A percentile compares a stretch with the other conserved stretches of the same genome.
These are phyloP conservation scores for Aspergillus fischeri DNA, from an alignment of 2,329 filamentous ascomycete species.

Conservation along the genomic window DNA sequence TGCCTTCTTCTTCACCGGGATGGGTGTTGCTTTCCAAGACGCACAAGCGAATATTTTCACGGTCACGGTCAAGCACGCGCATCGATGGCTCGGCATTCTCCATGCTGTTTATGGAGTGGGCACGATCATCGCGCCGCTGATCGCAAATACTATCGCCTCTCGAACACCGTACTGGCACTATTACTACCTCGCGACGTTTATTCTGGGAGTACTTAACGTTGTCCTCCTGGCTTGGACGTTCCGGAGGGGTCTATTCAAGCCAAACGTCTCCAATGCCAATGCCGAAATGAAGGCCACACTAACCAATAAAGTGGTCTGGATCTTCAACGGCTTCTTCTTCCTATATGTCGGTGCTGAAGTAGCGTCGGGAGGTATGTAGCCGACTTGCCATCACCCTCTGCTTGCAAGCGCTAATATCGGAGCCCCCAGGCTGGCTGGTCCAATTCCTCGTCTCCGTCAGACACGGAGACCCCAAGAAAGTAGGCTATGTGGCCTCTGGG, in stretches of 20 bases:
- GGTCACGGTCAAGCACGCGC: constrained; percentile 17
- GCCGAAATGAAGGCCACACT: constrained; percentile 17
- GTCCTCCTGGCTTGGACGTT: constrained; percentile 16
- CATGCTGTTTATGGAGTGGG: constrained; percentile 21
- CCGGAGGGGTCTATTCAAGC: constrained; percentile 16
- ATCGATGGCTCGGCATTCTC: constrained; percentile 21
- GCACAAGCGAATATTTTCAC: constrained; percentile 22
- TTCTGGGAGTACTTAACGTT: constrained; percentile 14
- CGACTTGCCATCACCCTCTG: neutral
- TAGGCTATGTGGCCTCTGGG: constrained; percentile 21
- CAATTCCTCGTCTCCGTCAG: constrained; percentile 21
- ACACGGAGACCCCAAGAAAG: constrained; percentile 19
- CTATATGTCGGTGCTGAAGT: constrained; percentile 22
- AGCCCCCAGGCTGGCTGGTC: constrained; percentile 18
- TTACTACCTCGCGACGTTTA: constrained; percentile 19
- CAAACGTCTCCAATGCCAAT: constrained; percentile 14
- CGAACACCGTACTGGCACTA: constrained; percentile 18
- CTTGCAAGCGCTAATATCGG: neutral
- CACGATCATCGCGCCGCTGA: constrained; percentile 18
- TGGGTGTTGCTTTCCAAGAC: constrained; percentile 19
- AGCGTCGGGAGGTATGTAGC: constrained; percentile 17
- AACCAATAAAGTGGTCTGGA: constrained; percentile 17
- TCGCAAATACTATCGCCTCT: constrained; percentile 20
- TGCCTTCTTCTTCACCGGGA: constrained; percentile 21
- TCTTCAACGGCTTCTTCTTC: constrained; percentile 23